These are phyloP conservation scores for Helianthus annuus DNA, from an alignment of 129 eudicot genomes.

Conservation along the genomic window DNA sequence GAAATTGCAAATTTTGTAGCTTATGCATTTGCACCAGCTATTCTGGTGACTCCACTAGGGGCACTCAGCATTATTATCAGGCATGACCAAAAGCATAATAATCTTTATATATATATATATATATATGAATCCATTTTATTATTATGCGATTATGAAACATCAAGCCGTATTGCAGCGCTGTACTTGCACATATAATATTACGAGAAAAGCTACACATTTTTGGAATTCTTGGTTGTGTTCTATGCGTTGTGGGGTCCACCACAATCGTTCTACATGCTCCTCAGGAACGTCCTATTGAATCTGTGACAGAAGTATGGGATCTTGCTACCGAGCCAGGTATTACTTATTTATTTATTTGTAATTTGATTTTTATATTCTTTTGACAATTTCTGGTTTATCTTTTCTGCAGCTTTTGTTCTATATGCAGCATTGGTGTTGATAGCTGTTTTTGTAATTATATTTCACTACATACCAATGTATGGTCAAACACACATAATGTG, in stretches of 20 bases:
- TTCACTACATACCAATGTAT: slow-evolving; percentile 69
- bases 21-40: slow-evolving; percentile 98
- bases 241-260: slow-evolving; percentile 95
- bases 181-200: slow-evolving; percentile 87
- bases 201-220: slow-evolving; percentile 83
- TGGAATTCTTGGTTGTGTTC: slow-evolving; percentile 89
- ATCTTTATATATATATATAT: not conserved
- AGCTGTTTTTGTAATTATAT: slow-evolving; percentile 66
- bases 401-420: slow-evolving; percentile 72
- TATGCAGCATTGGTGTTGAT: slow-evolving; percentile 72
- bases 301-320: slow-evolving; percentile 92
- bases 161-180: slow-evolving; percentile 67
- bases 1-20: slow-evolving; percentile 97
- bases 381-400: slow-evolving; percentile 7
- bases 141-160: slow-evolving; percentile 31
- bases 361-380: not conserved
- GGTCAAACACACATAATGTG: slow-evolving; percentile 91
- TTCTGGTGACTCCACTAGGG: slow-evolving; percentile 96
- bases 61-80: slow-evolving; percentile 98
- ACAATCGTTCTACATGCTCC: slow-evolving; percentile 95
- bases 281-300: slow-evolving; percentile 83
- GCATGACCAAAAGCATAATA: slow-evolving; percentile 40
- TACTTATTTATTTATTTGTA: not conserved
- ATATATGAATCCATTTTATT: not conserved
- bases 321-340: slow-evolving; percentile 98